These are phyloP conservation scores for Noccaea caerulescens DNA, from an alignment of 345 rosid genomes.

Conservation along the genomic window DNA sequence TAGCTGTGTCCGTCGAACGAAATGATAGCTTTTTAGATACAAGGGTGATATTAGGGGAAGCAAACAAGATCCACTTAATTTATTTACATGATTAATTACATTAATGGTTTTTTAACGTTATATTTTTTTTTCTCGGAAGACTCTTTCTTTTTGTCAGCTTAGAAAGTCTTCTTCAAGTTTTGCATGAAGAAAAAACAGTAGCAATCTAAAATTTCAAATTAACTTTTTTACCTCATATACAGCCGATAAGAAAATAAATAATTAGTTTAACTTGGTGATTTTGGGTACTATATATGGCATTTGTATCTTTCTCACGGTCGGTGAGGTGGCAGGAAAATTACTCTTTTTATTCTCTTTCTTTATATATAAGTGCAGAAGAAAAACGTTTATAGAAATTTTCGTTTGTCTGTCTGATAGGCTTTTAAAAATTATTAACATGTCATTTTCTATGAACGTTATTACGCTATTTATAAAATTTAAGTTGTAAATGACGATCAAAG, in stretches of 20 bases:
- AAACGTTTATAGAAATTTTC: too few relatives aligned
- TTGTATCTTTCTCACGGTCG: conserved; percentile 23
- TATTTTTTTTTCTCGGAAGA: not conserved
- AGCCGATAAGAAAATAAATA: too few relatives aligned
- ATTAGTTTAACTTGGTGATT: not conserved
- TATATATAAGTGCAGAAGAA: too few relatives aligned
- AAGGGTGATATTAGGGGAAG: not conserved
- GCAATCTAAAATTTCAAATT: not conserved
- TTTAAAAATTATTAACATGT: not conserved
- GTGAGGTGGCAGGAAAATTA: conserved; percentile 15
- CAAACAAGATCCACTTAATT: not conserved
- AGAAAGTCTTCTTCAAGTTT: not conserved
- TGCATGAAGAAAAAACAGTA: not conserved
- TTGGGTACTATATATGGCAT: not conserved
- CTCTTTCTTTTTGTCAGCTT: not conserved
- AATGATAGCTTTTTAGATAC: conserved; percentile 3
- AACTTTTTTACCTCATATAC: not conserved
- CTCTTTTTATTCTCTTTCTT: not conserved
- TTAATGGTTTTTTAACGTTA: conserved; percentile 1
- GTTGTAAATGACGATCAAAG: not conserved
- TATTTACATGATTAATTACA: not conserved
- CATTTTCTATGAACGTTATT: not conserved
- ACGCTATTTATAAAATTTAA: not conserved
- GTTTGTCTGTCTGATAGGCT: not conserved
- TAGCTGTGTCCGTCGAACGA: not conserved